These are phyloP conservation scores for Penicillium cataractarum DNA, from an alignment of 495 filamentous ascomycete species.

Conservation along the genomic window DNA sequence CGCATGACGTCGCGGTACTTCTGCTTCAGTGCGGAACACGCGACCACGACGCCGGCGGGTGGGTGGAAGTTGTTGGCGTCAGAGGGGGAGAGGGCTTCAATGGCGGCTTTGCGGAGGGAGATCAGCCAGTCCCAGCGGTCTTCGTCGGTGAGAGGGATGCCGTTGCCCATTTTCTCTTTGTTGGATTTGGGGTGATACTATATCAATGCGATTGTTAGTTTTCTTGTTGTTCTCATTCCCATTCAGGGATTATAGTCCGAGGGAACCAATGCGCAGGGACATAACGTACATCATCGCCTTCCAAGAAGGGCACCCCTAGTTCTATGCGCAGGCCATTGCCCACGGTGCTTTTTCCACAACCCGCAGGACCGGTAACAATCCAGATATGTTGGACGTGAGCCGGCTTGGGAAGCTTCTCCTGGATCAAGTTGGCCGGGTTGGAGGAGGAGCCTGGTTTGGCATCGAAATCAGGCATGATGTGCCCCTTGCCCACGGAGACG, in stretches of 20 bases:
- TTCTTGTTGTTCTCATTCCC: conserved; percentile 8
- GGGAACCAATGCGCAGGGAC: background rate
- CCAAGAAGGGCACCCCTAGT: conserved; percentile 80
- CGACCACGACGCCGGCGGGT: conserved; percentile 82
- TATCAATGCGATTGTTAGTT: conserved; percentile 8
- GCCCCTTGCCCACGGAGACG: conserved; percentile 24
- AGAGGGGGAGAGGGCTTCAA: conserved; percentile 61
- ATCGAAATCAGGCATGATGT: conserved; percentile 27
- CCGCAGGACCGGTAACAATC: conserved; percentile 96
- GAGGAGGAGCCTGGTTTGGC: conserved; percentile 26
- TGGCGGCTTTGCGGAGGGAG: conserved; percentile 78
- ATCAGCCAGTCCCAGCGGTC: conserved; percentile 99
- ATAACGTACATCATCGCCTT: conserved; percentile 91
- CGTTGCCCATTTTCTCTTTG: conserved; percentile 90
- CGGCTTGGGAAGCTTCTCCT: conserved; percentile 21
- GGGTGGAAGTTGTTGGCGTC: conserved; percentile 46
- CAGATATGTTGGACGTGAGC: conserved; percentile 77
- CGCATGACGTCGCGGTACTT: conserved; percentile 98
- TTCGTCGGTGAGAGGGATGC: conserved; percentile 86
- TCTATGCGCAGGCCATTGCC: conserved; percentile 74
- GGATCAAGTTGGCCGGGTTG: conserved; percentile 26
- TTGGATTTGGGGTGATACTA: conserved; percentile 87
- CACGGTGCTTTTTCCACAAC: conserved; percentile 94
- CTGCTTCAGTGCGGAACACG: conserved; percentile 93
- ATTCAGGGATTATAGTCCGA: background rate